Conservation (phyloP, 148 eudicot genomes). For the Rhododendron henanense region DNA sequence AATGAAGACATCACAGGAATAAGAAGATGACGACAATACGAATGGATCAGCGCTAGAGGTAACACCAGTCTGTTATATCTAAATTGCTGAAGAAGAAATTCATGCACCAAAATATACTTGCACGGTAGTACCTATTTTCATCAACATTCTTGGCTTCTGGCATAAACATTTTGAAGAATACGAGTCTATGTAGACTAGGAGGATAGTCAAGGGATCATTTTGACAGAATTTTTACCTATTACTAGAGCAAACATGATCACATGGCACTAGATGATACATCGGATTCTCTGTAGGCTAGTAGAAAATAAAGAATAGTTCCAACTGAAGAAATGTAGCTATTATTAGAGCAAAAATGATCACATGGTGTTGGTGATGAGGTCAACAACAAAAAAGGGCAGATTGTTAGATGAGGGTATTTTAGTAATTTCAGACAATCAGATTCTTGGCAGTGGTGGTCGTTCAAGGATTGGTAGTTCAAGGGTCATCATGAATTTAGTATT, state of each 20-base stretch:
- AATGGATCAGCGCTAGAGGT: neutral
- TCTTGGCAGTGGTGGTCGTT: too few species aligned
- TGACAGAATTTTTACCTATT: neutral
- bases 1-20: neutral
- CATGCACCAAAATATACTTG: neutral
- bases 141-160: neutral
- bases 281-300: neutral
- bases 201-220: neutral
- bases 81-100: neutral
- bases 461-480: too few species aligned
- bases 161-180: neutral
- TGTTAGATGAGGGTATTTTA: too few species aligned
- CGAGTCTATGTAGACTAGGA: neutral
- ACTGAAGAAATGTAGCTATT: neutral
- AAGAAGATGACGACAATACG: neutral
- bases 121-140: neutral
- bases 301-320: neutral
- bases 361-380: too few species aligned
- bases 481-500: too few species aligned
- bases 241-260: neutral
- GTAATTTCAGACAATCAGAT: too few species aligned
- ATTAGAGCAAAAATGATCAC: neutral
- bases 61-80: neutral
- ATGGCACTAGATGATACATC: neutral
- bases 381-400: too few species aligned